Evolutionary conservation across 164 flowering plant genomes (phyloP).

Genomic region (Liquidambar formosana): DNA sequence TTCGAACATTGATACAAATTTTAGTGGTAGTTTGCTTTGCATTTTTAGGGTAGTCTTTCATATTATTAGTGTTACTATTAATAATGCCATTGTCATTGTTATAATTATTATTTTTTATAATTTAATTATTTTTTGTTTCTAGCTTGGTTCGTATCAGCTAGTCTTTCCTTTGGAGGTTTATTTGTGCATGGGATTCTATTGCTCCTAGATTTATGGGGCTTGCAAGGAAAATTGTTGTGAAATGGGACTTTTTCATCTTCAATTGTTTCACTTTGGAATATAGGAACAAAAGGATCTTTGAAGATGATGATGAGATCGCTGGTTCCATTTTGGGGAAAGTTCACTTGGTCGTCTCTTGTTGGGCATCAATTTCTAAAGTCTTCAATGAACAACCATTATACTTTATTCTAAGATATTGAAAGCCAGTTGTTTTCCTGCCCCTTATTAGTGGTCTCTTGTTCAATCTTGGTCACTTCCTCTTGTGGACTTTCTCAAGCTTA

Average conservation of each 20-base stretch:
- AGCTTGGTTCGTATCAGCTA: not conserved
- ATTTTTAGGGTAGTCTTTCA: not conserved
- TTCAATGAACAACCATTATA: not conserved
- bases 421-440: not conserved
- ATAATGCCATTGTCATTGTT: not conserved
- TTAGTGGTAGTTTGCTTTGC: too few relatives aligned
- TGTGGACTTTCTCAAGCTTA: not conserved
- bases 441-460: not conserved
- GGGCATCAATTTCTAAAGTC: not conserved
- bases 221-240: not conserved
- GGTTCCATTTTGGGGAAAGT: not conserved
- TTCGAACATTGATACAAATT: too few relatives aligned
- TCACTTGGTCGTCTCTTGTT: not conserved
- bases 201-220: not conserved
- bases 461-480: not conserved
- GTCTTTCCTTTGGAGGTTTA: not conserved
- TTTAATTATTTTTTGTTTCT: not conserved
- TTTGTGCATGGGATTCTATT: not conserved
- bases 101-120: not conserved
- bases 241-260: not conserved
- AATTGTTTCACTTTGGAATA: not conserved
- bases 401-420: not conserved
- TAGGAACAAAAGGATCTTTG: not conserved
- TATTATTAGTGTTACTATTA: not conserved
- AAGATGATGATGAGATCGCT: not conserved